Evolutionary conservation across 2,329 filamentous ascomycete genomes (phyloP).

Genomic region (Botrytis fabae): DNA sequence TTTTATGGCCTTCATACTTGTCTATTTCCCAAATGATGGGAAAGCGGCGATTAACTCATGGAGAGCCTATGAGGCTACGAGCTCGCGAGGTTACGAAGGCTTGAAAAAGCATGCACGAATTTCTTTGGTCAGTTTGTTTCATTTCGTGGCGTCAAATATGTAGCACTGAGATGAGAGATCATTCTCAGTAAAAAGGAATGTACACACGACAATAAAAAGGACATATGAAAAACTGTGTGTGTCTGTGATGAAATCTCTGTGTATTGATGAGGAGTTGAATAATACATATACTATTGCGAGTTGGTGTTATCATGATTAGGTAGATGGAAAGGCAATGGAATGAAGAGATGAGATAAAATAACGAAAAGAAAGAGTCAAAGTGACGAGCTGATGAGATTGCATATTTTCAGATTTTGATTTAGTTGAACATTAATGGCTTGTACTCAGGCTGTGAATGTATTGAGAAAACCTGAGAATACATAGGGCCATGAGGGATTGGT

Average conservation of each 20-base stretch:
- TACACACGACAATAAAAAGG: background rate
- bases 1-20: background rate
- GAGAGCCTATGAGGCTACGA: background rate
- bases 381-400: background rate
- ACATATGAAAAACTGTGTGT: background rate
- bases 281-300: background rate
- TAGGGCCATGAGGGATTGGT: background rate
- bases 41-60: background rate
- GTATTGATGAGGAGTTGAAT: background rate
- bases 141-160: background rate
- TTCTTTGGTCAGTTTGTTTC: background rate
- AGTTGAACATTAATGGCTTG: background rate
- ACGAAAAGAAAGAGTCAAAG: background rate
- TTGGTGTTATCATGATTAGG: background rate
- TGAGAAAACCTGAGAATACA: background rate
- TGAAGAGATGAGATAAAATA: background rate
- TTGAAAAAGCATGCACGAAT: background rate
- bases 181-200: background rate
- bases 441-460: background rate
- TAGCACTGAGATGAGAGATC: background rate
- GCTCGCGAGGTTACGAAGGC: background rate
- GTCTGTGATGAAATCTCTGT: background rate
- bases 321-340: background rate
- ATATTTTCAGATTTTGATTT: background rate
- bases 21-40: background rate